Evolutionary conservation across 768 basidiomycete genomes (phyloP), one percentile per base, ranked within the genome.

Genomic region (Mycena olivaceomarginata): DNA sequence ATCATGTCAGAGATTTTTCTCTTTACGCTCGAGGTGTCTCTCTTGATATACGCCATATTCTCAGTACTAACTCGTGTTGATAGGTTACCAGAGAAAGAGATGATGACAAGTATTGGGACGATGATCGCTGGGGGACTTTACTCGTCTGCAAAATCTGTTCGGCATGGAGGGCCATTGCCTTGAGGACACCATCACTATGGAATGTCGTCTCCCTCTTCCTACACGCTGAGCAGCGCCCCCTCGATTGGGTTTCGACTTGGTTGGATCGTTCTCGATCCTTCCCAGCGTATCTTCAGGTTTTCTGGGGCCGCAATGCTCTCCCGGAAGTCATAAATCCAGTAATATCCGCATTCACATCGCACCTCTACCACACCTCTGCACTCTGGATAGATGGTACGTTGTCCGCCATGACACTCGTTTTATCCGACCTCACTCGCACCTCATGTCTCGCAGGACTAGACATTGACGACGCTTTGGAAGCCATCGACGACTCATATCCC

Each of bases 181-280:
- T 74, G 12, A 43, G 48, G 1, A 77, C 77, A 8, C 72, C 77
- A 9, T 64, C 68, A 10, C 41, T 77, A 12, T 77, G 77, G 77
- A 77, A 74, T n/a, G 40, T 74, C 13, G 18, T 74, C 5, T 66
- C 72, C 48, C 13, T 74, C 22, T 48, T 2, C 20, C 72, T 77
- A 1, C 39, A 70, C 60, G 4, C 39, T 16, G 41, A 18, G 11
- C 7, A 13, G 39, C 51, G 20, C 25, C 69, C 72, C 16, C 53
- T 62, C 20, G 77, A 74, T 16, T 74, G 68, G 77, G 18, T 77
- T 43, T 65, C 77, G 62, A 67, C 63, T 2, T 77, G 77, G 77
- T 48, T 77, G 22, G 72, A 71, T 20, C 72, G 77, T n/a, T 66
- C 77, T 48, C 67, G 72, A n/a, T 70, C 72, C 31, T 53, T 74